A percentile compares a stretch with the other conserved stretches of the same genome.
phyloP scores from a whole-genome alignment of 2,329 filamentous ascomycete genomes.

The Epichloe gansuensis region DNA sequence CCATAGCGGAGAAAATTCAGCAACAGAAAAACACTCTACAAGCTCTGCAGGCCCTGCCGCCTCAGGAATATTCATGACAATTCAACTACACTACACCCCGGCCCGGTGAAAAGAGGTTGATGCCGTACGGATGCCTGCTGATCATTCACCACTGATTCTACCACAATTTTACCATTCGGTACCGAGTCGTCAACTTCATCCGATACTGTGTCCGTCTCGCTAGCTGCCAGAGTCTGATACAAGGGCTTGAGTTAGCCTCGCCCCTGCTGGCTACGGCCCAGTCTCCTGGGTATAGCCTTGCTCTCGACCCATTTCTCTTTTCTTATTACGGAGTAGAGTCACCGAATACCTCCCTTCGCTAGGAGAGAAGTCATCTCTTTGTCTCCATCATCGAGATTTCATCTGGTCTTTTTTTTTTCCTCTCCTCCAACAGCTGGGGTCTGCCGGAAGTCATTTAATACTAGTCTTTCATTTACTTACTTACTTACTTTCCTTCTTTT shows the following conservation, averaged over 20 bases:
- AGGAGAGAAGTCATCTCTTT: slow-evolving; percentile 9
- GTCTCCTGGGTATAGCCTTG: slow-evolving; percentile 7
- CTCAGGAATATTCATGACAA: neutral
- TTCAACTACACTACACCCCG: neutral
- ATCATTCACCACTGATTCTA: slow-evolving; percentile 19
- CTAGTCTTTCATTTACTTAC: slow-evolving; percentile 28
- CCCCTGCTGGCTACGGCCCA: slow-evolving; percentile 8
- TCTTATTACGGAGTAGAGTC: slow-evolving; percentile 9
- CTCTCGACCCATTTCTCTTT: slow-evolving; percentile 1
- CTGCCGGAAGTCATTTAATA: slow-evolving; percentile 10
- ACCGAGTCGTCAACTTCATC: slow-evolving; percentile 24
- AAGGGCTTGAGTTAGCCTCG: slow-evolving; percentile 5
- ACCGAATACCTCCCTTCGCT: neutral
- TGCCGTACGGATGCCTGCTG: slow-evolving; percentile 42
- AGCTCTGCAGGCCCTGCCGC: neutral
- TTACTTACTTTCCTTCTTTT: slow-evolving; percentile 24
- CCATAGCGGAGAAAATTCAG: neutral
- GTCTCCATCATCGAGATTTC: slow-evolving; percentile 5
- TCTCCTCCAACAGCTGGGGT: slow-evolving; percentile 2
- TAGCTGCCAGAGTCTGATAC: slow-evolving; percentile 7
- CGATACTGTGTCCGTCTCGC: slow-evolving; percentile 2
- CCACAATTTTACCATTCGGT: slow-evolving; percentile 14
- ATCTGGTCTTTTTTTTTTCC: slow-evolving; percentile 6
- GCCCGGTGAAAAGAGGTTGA: slow-evolving; percentile 19
- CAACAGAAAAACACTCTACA: neutral